A percentile compares a stretch with the other conserved stretches of the same genome.
Evolutionary conservation across 2,329 filamentous ascomycete species (phyloP).

Genomic region (Podosphaera leucotricha): DNA sequence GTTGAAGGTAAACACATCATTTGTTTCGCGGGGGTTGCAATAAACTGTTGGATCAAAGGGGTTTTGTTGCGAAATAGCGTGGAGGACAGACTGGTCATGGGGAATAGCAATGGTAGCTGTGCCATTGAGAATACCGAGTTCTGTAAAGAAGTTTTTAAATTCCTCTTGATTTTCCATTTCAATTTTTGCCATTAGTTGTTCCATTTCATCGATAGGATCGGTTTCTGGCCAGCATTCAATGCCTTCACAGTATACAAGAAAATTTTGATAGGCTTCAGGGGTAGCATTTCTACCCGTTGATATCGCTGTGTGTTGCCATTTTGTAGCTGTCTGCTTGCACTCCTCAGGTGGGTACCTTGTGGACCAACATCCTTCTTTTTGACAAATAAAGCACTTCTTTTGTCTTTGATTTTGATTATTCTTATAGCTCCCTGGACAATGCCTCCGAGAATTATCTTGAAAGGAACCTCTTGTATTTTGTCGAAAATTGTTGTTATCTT

Average conservation of each 20-base stretch:
- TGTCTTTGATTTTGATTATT: background rate
- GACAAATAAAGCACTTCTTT: conserved; percentile 1
- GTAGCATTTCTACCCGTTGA: background rate
- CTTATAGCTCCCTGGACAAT: background rate
- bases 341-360: background rate
- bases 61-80: conserved; percentile 1
- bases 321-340: background rate
- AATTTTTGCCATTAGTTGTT: background rate
- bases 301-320: background rate
- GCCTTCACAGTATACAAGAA: background rate
- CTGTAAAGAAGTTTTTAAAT: background rate
- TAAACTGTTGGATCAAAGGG: background rate
- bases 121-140: background rate
- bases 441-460: background rate
- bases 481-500: too few relatives aligned
- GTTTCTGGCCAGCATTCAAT: background rate
- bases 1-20: background rate
- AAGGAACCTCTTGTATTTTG: background rate
- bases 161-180: background rate
- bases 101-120: background rate
- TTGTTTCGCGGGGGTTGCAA: background rate
- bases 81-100: background rate
- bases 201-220: background rate
- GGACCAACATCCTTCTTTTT: background rate
- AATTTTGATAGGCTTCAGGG: background rate